Evolutionary conservation across 495 filamentous ascomycete genomes (phyloP), one percentile per base, ranked within the genome.

Genomic region (Penicillium fimorum): DNA sequence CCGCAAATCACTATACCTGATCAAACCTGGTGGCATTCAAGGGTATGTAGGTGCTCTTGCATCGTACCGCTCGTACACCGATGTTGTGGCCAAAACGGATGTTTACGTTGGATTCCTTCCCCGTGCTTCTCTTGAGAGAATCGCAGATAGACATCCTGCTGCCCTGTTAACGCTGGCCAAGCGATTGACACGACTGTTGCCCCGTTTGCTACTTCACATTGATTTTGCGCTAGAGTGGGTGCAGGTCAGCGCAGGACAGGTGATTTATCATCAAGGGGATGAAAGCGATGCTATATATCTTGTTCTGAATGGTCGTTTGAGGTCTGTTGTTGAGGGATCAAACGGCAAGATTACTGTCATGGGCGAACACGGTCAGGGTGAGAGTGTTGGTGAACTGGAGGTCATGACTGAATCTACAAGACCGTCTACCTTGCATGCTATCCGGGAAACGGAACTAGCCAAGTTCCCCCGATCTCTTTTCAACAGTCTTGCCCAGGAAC

Each of bases 231-330:
- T 98, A 3, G 94, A 98, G 71, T 98, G 95, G 95, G 85, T 97
- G 3, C 94, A 98, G 65, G 91, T 97, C 56, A 88, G 88, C 73
- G 91, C 94, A 5, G 92, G 95, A 5, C 90, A 97, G 65, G 90
- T 96, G 10, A 88, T 98, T 43, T 94, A 94, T 66, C 88, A 96
- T 66, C 90, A 97, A 72, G 86, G 85, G 4, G 93, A 97, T 59
- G 94, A 97, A 57, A 97, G 94, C 67, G 94, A 98, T 71, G 94
- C 95, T 12, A 98, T 98, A 40, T 97, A 98, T 65, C 91, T 98
- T 58, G 95, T 97, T 11, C 78, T 98, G 7, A 98, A 98, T 68
- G 94, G 94, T 10, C 86, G 94, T 10, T 71, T 98, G 24, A 77
- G 94, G 35, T 82, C 89, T 5, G 84, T 97, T 2, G 79, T 89